These are phyloP conservation scores for Pseudogymnoascus sp. DNA, from an alignment of 2,329 filamentous ascomycete species.

Conservation along the genomic window DNA sequence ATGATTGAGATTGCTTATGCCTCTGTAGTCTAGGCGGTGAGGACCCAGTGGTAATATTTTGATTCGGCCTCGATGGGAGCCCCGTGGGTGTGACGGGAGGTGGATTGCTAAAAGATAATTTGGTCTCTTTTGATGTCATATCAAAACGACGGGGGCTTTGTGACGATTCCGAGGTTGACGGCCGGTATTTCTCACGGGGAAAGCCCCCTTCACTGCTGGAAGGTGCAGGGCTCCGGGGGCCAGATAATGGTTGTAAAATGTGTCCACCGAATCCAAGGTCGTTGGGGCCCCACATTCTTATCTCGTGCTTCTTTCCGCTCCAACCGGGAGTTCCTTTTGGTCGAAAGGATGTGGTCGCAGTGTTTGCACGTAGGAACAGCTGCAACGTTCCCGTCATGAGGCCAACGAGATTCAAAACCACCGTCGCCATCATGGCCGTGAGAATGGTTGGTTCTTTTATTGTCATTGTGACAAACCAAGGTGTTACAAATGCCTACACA, in stretches of 20 bases:
- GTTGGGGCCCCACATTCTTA: constrained; percentile 40
- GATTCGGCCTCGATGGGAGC: constrained; percentile 13
- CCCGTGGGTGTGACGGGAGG: constrained; percentile 13
- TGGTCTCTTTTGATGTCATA: constrained; percentile 12
- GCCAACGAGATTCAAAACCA: constrained; percentile 60
- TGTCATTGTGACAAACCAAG: constrained; percentile 55
- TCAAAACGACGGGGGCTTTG: neutral
- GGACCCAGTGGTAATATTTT: neutral
- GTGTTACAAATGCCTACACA: constrained; percentile 48
- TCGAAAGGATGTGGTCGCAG: constrained; percentile 48
- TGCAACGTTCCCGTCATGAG: constrained; percentile 59
- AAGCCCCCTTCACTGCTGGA: neutral
- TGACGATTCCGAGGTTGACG: neutral
- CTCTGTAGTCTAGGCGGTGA: neutral
- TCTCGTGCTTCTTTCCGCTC: constrained; percentile 42
- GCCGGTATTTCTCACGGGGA: neutral
- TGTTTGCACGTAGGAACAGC: constrained; percentile 59
- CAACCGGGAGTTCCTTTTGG: constrained; percentile 39
- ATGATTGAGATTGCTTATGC: neutral
- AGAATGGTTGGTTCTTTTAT: constrained; percentile 41
- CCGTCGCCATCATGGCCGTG: constrained; percentile 55
- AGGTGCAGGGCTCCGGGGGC: constrained; percentile 14
- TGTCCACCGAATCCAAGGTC: constrained; percentile 26
- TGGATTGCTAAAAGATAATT: constrained; percentile 19
- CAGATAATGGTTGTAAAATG: constrained; percentile 23